Evolutionary conservation across 768 basidiomycete species (phyloP), one percentile per base, ranked within the genome.

Genomic region (Dictyophora rubrovolvata): DNA sequence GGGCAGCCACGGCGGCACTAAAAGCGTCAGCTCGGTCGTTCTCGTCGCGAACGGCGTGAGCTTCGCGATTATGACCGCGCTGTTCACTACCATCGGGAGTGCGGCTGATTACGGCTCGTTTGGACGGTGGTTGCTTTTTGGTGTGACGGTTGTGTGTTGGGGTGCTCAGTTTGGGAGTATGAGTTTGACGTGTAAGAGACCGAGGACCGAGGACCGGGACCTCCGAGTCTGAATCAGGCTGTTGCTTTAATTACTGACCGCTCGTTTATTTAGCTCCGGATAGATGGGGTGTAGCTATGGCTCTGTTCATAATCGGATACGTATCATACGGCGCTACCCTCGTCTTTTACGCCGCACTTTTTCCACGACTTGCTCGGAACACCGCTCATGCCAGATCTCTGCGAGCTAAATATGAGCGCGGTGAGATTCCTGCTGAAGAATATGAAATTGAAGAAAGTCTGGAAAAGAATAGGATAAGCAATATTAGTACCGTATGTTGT

Each of bases 391-490:
- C 87, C 4, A 79, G 83, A 14, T 69, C 68, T 1, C 69, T 89
- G 2, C 73, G 75, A 36, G 78, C 77, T 53, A 78, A 75, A 63
- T 83, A 79, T 56, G 83, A 84, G 53, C 74, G 73, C 0, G 85
- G 85, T 0, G 79, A 85, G 60, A 81, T 85, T 11, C 64, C 74
- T 0, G 69, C 72, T 14, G 84, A 84, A 56, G 83, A 79, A 62
- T 89, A 86, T 63, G 89, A 90, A 65, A 66, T 63, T 17, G 87
- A 87, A 65, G 87, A 90, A 65, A 86, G 85, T 34, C 65, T 91
- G 48, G 87, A 91, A 72, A 89, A 89, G 77, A 93, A 89, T 61
- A 73, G 84, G 62, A 86, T 93, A 60, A 88, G 89, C 66, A 91
- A 89, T 64, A 87, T 90, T 62, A 87, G 85, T 66, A 90, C 86